A percentile compares a stretch with the other conserved stretches of the same genome.
Conservation (phyloP, 2,329 filamentous ascomycete species). For the Ceratocystis huliohia region DNA sequence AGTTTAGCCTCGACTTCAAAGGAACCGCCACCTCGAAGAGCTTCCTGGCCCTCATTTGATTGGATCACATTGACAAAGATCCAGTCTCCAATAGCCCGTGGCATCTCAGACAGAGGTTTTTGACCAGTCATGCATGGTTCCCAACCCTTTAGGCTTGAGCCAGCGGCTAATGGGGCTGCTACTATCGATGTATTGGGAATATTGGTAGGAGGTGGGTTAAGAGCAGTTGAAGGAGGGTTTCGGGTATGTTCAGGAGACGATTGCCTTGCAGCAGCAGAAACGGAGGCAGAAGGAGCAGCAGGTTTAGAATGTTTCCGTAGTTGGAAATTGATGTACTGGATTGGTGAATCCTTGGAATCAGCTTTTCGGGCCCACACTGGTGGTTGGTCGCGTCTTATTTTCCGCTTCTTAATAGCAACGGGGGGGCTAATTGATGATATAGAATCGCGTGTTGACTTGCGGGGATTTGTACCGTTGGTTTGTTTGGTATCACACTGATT, state of each 20-base stretch:
- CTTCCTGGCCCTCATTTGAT: constrained; percentile 52
- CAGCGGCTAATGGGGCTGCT: neutral
- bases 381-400: constrained; percentile 27
- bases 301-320: constrained; percentile 31
- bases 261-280: constrained; percentile 27
- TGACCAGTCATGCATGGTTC: constrained; percentile 56
- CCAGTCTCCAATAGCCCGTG: constrained; percentile 68
- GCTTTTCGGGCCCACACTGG: constrained; percentile 40
- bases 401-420: constrained; percentile 32
- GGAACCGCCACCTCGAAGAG: constrained; percentile 51
- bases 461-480: constrained; percentile 12
- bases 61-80: constrained; percentile 59
- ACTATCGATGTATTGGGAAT: neutral
- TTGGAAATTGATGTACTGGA: constrained; percentile 35
- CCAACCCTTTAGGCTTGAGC: constrained; percentile 40
- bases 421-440: constrained; percentile 5
- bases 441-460: constrained; percentile 17
- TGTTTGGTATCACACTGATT: constrained; percentile 17
- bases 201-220: constrained; percentile 22
- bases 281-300: constrained; percentile 29
- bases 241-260: constrained; percentile 37
- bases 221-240: constrained; percentile 21
- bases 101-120: constrained; percentile 60
- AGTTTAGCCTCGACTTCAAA: constrained; percentile 94
- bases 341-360: constrained; percentile 28